Evolutionary conservation across 768 basidiomycete species (phyloP).

Genomic region (Termitomyces sp.): DNA sequence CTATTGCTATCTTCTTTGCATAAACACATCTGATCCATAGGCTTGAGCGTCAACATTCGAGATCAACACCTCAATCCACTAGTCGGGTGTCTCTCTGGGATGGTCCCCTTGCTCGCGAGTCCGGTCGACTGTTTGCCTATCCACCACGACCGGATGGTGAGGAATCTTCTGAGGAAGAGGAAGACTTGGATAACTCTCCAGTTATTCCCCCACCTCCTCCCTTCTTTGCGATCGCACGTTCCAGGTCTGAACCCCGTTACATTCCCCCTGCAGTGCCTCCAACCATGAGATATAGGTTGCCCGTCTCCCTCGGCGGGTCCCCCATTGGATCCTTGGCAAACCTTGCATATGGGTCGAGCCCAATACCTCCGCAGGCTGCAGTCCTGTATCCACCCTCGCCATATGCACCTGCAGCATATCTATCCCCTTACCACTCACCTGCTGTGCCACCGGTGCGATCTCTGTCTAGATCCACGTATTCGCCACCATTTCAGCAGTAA

Average conservation of each 20-base stretch:
- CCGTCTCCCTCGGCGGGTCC: slow-evolving; percentile 3
- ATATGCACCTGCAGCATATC: slow-evolving; percentile 8
- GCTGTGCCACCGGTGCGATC: slow-evolving; percentile 6
- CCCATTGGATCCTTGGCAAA: slow-evolving; percentile 10
- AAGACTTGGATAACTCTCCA: slow-evolving; percentile 25
- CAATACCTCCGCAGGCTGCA: neutral
- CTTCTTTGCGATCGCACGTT: slow-evolving; percentile 1
- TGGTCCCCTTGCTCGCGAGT: slow-evolving; percentile 30
- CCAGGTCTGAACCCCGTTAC: slow-evolving; percentile 9
- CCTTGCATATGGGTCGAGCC: slow-evolving; percentile 5
- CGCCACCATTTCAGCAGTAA: slow-evolving; percentile 2
- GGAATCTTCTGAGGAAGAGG: slow-evolving; percentile 21
- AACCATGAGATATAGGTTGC: slow-evolving; percentile 1
- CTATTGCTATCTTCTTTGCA: neutral
- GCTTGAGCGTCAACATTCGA: slow-evolving; percentile 26
- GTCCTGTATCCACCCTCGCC: slow-evolving; percentile 8
- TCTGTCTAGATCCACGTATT: slow-evolving; percentile 5
- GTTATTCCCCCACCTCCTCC: slow-evolving; percentile 27
- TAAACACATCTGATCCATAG: slow-evolving; percentile 9
- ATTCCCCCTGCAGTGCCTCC: slow-evolving; percentile 3
- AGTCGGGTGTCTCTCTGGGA: slow-evolving; percentile 35
- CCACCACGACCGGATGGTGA: slow-evolving; percentile 13
- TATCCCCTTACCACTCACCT: slow-evolving; percentile 12
- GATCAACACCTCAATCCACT: slow-evolving; percentile 16
- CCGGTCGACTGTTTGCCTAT: slow-evolving; percentile 14